Evolutionary conservation across 2,329 filamentous ascomycete genomes (phyloP), one percentile per base, ranked within the genome.

Genomic region (Dactylellina haptotyla): DNA sequence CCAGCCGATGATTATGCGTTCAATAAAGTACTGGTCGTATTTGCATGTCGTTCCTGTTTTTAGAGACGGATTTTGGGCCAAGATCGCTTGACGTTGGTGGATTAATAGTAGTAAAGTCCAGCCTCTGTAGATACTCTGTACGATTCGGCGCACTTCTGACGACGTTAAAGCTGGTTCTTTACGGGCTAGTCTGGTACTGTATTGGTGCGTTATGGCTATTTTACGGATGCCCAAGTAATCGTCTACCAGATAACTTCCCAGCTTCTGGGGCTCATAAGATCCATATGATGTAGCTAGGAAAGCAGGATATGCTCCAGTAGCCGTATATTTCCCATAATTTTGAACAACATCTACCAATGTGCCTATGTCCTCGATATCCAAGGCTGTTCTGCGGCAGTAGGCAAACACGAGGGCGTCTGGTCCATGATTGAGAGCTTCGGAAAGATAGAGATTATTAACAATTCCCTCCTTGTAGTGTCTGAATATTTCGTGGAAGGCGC

Each of bases 161-260:
- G 41, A 3, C 6, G 59, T 43, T 30, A 72, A 30, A 1, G 28
- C 14, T 2, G 66, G 58, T 25, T 72, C 66, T 2, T 41, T 18
- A 18, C 58, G 43, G 14, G 43, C 46, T 18, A 16, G 16, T 8
- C 66, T 25, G 6, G 32, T 51, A 8, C 41, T 30, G 30, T 58
- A 53, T 25, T 72, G 58, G 16, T 72, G 45, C 34, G 66, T 28
- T 12, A 58, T 26, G 23, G 66, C 66, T 25, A 72, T 72, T 18
- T 37, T 64, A 18, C 66, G 58, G 32, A 72, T 72, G 8, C 66
- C 66, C 8, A 51, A 18, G 45, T 72, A 72, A 18, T 72, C 66
- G 14, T 64, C 26, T 10, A 64, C 45, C 3, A 72, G 45, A n/a
- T 53, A 34, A 10, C 30, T 48, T 8, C n/a, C n/a, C n/a, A 58